Conservation (phyloP, 1,284 basidiomycete species). For the Testicularia cyperi region DNA sequence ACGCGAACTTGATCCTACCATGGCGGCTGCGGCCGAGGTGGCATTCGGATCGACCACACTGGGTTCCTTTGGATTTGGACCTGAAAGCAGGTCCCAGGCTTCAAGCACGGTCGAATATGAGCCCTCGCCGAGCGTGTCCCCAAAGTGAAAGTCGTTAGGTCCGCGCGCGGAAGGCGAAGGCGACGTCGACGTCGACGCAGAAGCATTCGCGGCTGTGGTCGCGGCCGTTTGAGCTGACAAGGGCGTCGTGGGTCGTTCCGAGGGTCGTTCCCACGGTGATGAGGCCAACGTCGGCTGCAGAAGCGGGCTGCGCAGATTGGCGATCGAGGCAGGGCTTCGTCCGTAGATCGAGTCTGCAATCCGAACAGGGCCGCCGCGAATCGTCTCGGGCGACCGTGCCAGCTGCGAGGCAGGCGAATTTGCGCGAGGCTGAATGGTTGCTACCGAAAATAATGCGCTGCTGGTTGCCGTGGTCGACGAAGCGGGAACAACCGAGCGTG, state of each 20-base stretch:
- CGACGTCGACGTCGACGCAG: not conserved
- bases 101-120: slow-evolving; percentile 58
- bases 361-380: slow-evolving; percentile 10
- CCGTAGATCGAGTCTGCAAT: slow-evolving; percentile 29
- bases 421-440: too few species aligned
- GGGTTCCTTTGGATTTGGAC: slow-evolving; percentile 21
- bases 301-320: slow-evolving; percentile 20
- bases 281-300: slow-evolving; percentile 10
- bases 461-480: too few species aligned
- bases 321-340: slow-evolving; percentile 23
- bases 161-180: slow-evolving; percentile 18
- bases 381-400: slow-evolving; percentile 33
- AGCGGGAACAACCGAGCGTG: too few species aligned
- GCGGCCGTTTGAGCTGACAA: slow-evolving; percentile 1
- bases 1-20: slow-evolving; percentile 31
- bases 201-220: too few species aligned
- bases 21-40: slow-evolving; percentile 34
- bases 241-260: slow-evolving; percentile 12
- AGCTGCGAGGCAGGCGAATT: slow-evolving; percentile 30
- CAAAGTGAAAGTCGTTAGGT: slow-evolving; percentile 56
- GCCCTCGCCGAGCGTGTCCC: slow-evolving; percentile 57
- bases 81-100: slow-evolving; percentile 53
- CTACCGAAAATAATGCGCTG: too few species aligned
- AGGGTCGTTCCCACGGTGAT: too few species aligned
- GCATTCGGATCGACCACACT: slow-evolving; percentile 24